Evolutionary conservation across 371 early-diverging fungal genomes (phyloP).

Genomic region (Parasitella parasitica): DNA sequence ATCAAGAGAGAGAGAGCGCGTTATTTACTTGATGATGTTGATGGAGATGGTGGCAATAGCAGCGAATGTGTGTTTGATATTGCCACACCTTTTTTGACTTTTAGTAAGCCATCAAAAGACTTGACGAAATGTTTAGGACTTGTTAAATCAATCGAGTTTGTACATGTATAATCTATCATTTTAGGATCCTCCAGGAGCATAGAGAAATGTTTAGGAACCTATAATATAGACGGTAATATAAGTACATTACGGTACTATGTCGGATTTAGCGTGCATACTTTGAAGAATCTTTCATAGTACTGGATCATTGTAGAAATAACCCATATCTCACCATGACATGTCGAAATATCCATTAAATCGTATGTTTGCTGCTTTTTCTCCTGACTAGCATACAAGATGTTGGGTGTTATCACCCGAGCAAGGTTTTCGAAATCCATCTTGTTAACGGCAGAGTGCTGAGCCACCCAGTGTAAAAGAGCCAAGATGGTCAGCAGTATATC

Average conservation of each 20-base stretch:
- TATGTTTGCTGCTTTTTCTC: constrained; percentile 58
- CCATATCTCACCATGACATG: constrained; percentile 56
- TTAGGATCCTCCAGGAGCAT: constrained; percentile 20
- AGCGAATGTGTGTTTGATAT: background rate
- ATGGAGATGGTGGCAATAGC: constrained; percentile 18
- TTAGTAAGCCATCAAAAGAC: constrained; percentile 15
- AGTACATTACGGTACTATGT: too few relatives aligned
- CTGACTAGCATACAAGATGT: constrained; percentile 73
- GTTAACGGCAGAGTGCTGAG: constrained; percentile 68
- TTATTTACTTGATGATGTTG: background rate
- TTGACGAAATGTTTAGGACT: constrained; percentile 26
- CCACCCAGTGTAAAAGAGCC: constrained; percentile 80
- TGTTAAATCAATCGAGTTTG: constrained; percentile 19
- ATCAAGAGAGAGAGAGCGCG: too few relatives aligned
- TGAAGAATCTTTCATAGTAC: constrained; percentile 69
- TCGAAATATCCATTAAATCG: constrained; percentile 25
- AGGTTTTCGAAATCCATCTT: constrained; percentile 90
- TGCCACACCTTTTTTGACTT: constrained; percentile 17
- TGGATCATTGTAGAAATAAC: constrained; percentile 71
- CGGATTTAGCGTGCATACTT: constrained; percentile 31
- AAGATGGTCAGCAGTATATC: constrained; percentile 83
- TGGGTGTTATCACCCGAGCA: constrained; percentile 91
- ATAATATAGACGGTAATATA: background rate
- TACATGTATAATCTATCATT: constrained; percentile 17
- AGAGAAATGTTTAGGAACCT: constrained; percentile 26